Percentiles rank a stretch among this genome's conserved stretches.
These are phyloP conservation scores for Emericellopsis atlantica DNA, from an alignment of 2,329 filamentous ascomycete genomes.

Conservation along the genomic window DNA sequence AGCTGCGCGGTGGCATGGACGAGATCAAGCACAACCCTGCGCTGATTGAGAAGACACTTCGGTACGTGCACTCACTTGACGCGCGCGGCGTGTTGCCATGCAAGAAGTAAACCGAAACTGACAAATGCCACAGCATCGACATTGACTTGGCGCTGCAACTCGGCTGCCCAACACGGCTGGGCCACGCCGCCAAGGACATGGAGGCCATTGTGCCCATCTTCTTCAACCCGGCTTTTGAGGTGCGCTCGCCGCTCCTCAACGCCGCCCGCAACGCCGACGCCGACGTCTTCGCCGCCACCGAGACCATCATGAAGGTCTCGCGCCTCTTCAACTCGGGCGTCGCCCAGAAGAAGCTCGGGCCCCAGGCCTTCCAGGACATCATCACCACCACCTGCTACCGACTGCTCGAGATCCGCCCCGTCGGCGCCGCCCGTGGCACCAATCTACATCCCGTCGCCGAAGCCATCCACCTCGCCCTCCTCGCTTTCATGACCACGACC, in stretches of 20 bases:
- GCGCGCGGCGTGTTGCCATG: too few species aligned
- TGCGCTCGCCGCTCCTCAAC: constrained; percentile 3
- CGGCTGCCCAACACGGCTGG: neutral
- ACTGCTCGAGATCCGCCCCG: constrained; percentile 9
- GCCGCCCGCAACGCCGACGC: constrained; percentile 2
- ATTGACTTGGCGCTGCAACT: constrained; percentile 4
- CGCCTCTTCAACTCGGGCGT: constrained; percentile 2
- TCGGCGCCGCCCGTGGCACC: neutral
- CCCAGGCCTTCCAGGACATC: constrained; percentile 11
- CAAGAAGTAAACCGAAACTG: too few species aligned
- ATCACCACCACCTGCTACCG: constrained; percentile 12
- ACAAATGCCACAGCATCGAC: constrained; percentile 3
- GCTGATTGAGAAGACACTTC: constrained; percentile 4
- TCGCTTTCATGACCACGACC: constrained; percentile 13
- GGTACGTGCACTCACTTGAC: too few species aligned
- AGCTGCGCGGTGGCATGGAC: constrained; percentile 15
- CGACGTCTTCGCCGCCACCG: neutral
- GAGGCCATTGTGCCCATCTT: constrained; percentile 3
- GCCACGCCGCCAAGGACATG: constrained; percentile 1
- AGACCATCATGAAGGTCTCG: constrained; percentile 2
- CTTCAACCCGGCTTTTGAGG: constrained; percentile 2
- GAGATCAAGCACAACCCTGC: constrained; percentile 4
- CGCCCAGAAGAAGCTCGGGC: constrained; percentile 5
- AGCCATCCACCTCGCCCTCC: constrained; percentile 11
- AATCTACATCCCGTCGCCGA: constrained; percentile 6